A percentile compares a stretch with the other conserved stretches of the same genome.
Conservation (phyloP, 176 grass and related monocot genomes). For the Paspalum notatum region DNA sequence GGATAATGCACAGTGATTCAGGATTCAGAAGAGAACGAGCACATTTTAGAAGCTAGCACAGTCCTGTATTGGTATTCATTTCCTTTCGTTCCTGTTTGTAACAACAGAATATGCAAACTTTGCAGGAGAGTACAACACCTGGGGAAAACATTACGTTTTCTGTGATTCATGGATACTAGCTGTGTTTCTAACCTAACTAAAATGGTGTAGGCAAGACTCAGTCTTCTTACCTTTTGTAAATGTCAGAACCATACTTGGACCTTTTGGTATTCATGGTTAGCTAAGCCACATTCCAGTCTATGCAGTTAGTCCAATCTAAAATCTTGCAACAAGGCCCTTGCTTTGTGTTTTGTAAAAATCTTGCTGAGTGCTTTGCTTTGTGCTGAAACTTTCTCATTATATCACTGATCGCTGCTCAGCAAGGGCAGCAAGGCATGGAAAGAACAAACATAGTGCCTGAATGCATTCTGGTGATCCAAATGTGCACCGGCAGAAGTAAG, state of each 20-base stretch:
- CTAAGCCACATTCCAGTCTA: not conserved
- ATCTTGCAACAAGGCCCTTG: not conserved
- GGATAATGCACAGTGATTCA: no score
- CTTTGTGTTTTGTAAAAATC: not conserved
- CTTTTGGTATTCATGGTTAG: conserved; percentile 21
- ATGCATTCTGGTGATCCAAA: conserved; percentile 4
- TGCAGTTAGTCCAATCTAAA: conserved; percentile 10
- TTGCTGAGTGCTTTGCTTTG: conserved; percentile 16
- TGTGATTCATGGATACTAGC: not conserved
- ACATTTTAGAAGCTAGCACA: not conserved
- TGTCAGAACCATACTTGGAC: conserved; percentile 6
- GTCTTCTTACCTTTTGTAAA: not conserved
- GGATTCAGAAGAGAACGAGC: not conserved
- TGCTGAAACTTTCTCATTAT: conserved; percentile 3
- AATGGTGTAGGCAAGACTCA: not conserved
- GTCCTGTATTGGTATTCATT: not conserved
- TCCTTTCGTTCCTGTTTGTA: conserved; percentile 7
- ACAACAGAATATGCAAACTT: not conserved
- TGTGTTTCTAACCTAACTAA: conserved; percentile 36
- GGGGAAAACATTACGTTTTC: not conserved
- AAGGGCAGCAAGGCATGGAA: conserved; percentile 5
- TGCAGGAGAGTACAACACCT: not conserved
- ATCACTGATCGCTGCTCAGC: conserved; percentile 9
- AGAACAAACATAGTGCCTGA: conserved; percentile 21
- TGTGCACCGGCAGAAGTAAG: conserved; percentile 37